phyloP scores from a whole-genome alignment of 73 alveolate species.

The Tetrahymena borealis region DNA sequence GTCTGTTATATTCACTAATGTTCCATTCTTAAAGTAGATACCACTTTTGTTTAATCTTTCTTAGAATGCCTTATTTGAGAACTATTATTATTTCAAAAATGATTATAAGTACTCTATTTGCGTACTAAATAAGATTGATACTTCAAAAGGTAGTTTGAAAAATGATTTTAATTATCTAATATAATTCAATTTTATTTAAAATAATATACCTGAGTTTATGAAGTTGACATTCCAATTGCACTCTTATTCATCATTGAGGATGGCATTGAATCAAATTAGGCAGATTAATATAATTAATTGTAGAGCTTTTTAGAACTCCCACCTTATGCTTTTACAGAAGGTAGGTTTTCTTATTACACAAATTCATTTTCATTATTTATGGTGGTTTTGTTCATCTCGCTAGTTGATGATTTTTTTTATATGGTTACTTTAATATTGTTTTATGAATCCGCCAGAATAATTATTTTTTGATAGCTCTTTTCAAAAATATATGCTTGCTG shows the following conservation, averaged over 20 bases:
- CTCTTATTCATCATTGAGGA: not conserved
- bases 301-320: not conserved
- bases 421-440: too few species aligned
- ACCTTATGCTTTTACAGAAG: not conserved
- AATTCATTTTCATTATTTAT: not conserved
- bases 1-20: not conserved
- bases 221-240: not conserved
- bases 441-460: too few species aligned
- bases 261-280: not conserved
- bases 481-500: too few species aligned
- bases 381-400: not conserved
- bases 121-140: too few species aligned
- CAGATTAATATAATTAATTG: not conserved
- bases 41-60: not conserved
- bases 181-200: too few species aligned
- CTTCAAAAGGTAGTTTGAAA: too few species aligned
- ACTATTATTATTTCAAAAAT: too few species aligned
- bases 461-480: too few species aligned
- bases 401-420: too few species aligned
- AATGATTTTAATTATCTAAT: too few species aligned
- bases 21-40: not conserved
- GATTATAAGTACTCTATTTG: too few species aligned
- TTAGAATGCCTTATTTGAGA: not conserved
- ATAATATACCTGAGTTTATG: not conserved
- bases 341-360: not conserved